Conservation (phyloP, 169 alveolate genomes). For the Eimeria acervulina region DNA sequence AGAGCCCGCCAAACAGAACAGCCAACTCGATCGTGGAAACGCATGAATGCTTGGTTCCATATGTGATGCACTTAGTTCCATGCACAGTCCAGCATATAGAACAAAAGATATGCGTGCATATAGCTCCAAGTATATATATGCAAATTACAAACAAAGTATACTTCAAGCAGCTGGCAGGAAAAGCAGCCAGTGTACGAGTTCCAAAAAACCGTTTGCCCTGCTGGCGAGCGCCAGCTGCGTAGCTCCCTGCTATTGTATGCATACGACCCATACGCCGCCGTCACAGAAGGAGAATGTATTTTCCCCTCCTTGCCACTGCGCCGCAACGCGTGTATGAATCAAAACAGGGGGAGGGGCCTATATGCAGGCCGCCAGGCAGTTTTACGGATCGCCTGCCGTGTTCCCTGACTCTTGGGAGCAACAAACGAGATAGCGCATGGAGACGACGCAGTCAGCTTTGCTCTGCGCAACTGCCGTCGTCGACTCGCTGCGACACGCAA, state of each 20-base stretch:
- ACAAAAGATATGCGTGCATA: neutral
- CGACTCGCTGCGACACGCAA: constrained; percentile 15
- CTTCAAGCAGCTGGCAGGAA: constrained; percentile 58
- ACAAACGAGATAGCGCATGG: neutral
- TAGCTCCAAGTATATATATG: neutral
- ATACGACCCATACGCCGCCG: constrained; percentile 8
- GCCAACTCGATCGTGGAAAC: too few relatives aligned
- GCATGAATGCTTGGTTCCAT: too few relatives aligned
- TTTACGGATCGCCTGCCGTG: constrained; percentile 65
- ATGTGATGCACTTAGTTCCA: neutral
- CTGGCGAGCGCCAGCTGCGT: constrained; percentile 69
- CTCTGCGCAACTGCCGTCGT: constrained; percentile 29
- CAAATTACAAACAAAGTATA: constrained; percentile 29
- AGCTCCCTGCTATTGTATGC: constrained; percentile 42
- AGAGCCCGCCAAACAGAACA: too few relatives aligned
- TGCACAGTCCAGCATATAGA: neutral
- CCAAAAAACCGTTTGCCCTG: constrained; percentile 56
- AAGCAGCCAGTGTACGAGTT: constrained; percentile 65
- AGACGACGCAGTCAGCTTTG: constrained; percentile 7
- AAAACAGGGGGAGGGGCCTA: constrained; percentile 1
- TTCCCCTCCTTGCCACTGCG: constrained; percentile 24
- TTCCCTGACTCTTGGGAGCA: constrained; percentile 60
- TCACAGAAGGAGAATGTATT: neutral
- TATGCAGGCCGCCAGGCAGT: constrained; percentile 32
- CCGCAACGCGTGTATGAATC: constrained; percentile 18